Evolutionary conservation across 2,329 filamentous ascomycete genomes (phyloP).

Genomic region (Septoria petroselini): DNA sequence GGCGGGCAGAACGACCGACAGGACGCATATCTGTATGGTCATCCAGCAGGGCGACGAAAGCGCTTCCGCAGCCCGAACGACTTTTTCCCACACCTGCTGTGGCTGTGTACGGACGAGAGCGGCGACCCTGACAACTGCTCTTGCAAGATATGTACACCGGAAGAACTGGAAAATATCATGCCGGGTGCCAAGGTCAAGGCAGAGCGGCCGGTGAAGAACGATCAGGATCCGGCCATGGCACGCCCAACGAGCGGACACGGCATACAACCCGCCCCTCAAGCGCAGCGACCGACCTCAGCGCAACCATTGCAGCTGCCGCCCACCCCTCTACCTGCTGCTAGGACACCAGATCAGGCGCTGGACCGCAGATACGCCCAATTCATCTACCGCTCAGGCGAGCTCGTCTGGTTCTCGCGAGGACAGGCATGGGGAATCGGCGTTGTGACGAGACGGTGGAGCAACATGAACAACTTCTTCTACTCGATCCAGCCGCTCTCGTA

Average conservation of each 20-base stretch:
- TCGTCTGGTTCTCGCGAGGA: constrained; percentile 56
- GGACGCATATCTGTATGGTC: constrained; percentile 60
- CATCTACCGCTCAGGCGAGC: constrained; percentile 54
- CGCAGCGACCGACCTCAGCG: constrained; percentile 18
- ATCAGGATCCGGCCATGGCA: constrained; percentile 12
- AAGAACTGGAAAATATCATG: constrained; percentile 47
- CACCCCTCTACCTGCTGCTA: constrained; percentile 42
- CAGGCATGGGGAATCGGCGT: constrained; percentile 55
- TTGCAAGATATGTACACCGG: constrained; percentile 57
- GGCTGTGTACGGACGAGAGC: constrained; percentile 54
- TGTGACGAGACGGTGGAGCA: constrained; percentile 47
- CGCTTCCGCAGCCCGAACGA: constrained; percentile 58
- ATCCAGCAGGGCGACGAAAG: constrained; percentile 56
- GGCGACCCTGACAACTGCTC: constrained; percentile 55
- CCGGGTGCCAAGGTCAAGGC: constrained; percentile 25
- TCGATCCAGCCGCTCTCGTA: constrained; percentile 44
- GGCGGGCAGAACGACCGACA: constrained; percentile 54
- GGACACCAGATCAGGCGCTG: constrained; percentile 48
- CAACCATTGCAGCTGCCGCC: constrained; percentile 34
- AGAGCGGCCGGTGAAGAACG: constrained; percentile 26
- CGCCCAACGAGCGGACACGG: constrained; percentile 20
- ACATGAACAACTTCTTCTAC: constrained; percentile 31
- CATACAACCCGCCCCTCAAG: constrained; percentile 20
- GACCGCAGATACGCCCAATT: constrained; percentile 50
- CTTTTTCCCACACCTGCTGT: constrained; percentile 59